Evolutionary conservation across 768 basidiomycete species (phyloP).

Genomic region (Mycena latifolia): DNA sequence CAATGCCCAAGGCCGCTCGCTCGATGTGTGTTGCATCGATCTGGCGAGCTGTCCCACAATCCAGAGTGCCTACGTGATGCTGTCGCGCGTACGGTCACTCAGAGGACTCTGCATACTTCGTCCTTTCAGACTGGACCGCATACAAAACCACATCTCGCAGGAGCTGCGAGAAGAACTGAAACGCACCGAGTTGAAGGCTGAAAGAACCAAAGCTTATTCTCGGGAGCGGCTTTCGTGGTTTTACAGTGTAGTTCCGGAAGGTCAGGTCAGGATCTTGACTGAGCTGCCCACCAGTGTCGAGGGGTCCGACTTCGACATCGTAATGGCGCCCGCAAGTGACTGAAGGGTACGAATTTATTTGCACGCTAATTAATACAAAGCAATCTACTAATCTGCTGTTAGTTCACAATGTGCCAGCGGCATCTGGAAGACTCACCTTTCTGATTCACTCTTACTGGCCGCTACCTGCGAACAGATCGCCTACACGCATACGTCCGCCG

Average conservation of each 20-base stretch:
- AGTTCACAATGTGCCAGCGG: too few species aligned
- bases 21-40: constrained; percentile 15
- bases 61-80: constrained; percentile 12
- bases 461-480: too few species aligned
- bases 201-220: constrained; percentile 6
- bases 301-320: background rate
- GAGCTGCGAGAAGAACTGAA: constrained; percentile 4
- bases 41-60: constrained; percentile 11
- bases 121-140: background rate
- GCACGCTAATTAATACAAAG: too few species aligned
- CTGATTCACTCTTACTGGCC: too few species aligned
- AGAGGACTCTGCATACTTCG: constrained; percentile 13
- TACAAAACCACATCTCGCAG: constrained; percentile 6
- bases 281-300: background rate
- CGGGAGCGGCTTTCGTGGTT: constrained; percentile 26
- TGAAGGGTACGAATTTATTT: too few species aligned
- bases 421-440: too few species aligned
- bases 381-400: too few species aligned
- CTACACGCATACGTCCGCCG: too few species aligned
- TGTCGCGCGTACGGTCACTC: background rate
- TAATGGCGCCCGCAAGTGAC: too few species aligned
- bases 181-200: constrained; percentile 30
- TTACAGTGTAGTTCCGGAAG: constrained; percentile 11
- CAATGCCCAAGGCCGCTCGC: constrained; percentile 3
- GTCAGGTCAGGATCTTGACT: constrained; percentile 5